Base-by-base conservation (phyloP, 805 yeast species). In the Pachysolen tannophilus region DNA sequence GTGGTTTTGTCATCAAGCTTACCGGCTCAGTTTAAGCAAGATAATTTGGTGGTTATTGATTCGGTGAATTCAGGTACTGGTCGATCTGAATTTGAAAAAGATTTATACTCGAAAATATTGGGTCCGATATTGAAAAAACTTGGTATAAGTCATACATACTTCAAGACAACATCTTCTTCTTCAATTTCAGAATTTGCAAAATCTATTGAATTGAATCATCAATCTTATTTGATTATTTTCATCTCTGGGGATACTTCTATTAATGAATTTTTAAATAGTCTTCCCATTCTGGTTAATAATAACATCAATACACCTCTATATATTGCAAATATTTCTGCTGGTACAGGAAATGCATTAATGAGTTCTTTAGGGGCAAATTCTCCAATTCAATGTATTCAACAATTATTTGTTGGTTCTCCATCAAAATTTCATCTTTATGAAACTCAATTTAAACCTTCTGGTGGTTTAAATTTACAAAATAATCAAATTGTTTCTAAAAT, bases 241-340 rank as follows among this genome's bases (percentile, higher is more conserved):
- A 55, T 88, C 7, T 81, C 94, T 26, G 97, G 97, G 2, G 97
- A 88, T 50, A 87, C 96, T 1, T 78, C 94, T 1, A 60, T 85
- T 5, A 75, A 71, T 33, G 97, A 88, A 52, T 73, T 88, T 33
- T 46, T 85, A 37, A 87, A 87, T 50, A 61, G 55, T 14, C 51
- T 69, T 19, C 49, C 42, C 9, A 21, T 35, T 14, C 15, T 23
- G 32, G 4, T 14, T 6, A 28, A 9, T 16, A 14, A 13, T 7
- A 14, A 20, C 13, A 19, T 14, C 7, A 20, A 24, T 14, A 11
- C 34, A 24, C 10, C 29, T 7, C 25, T 41, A 14, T 43, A 47
- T 1, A 35, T 73, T 2, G 45, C 57, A 24, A 58, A 60, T 26
- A 52, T 88, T 11, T 94, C 96, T 0, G 64, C 77, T 40, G 97